Evolutionary conservation across 1,284 basidiomycete species (phyloP), one percentile per base, ranked within the genome.

Genomic region (Rhodotorula sp.): DNA sequence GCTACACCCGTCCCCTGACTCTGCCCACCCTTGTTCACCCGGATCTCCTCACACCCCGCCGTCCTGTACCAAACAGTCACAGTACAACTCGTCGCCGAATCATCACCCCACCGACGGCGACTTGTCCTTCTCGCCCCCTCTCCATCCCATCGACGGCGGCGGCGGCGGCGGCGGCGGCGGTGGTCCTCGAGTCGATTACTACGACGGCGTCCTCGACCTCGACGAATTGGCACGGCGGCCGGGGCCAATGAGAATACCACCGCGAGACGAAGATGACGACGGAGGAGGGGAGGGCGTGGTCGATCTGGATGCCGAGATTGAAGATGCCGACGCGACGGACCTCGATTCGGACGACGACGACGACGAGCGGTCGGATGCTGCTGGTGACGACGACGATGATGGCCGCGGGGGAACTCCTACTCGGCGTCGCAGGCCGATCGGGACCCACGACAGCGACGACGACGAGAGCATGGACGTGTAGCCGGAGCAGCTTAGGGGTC

Each of bases 301-400:
- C 6, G 73, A 74, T 31, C 56, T 74, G 15, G 73, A 74, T 57
- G 73, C 70, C 18, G 73, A 74, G n/a, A 74, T 76, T 10, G 71
- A 76, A 54, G 71, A 75, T 18, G 74, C 74, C 14, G 74, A 75
- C 39, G 56, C 62, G 23, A 39, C 47, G 39, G 39, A 43, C 0
- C 47, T 15, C 48, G 54, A 47, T 47, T 48, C 63, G n/a, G 46
- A 34, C 20, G 26, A 21, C n/a, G 48, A n/a, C 21, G 63, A n/a
- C 2, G 47, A 43, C 3, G 52, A 34, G 34, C 34, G 34, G 34
- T 34, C 34, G 3, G 0, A 34, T 34, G 34, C 34, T 34, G 34
- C 34, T 34, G 34, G 34, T 8, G 34, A 29, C 26, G 5, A 14
- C 14, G 8, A 15, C 8, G 34, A 26, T 16, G 34, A 47, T 20